Base-by-base conservation (phyloP, 2,329 filamentous ascomycete species). In the Diaporthe destruens region DNA sequence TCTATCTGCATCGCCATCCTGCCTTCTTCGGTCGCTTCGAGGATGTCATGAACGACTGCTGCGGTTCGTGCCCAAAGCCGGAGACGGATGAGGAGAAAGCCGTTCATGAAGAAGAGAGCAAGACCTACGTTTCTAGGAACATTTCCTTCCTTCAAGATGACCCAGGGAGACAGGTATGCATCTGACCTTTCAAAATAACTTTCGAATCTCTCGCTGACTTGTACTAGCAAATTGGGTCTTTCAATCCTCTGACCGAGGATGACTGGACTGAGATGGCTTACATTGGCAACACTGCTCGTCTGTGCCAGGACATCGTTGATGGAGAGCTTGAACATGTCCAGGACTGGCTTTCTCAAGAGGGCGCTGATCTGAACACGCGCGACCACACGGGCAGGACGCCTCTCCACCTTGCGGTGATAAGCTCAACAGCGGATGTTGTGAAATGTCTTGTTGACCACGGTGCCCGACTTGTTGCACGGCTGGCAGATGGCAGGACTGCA, bases 201-300 rank as follows among this genome's bases (percentile, higher is more conserved):
- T 16, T 12, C 4, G 69, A 36, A 42, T 12, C 6, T 5, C 2
- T 23, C 14, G 20, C 59, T 71, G 5, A 71, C 53, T 47, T 18
- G 6, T 12, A 56, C 23, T 73, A 79, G 78, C 84, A 88, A 80
- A 90, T 90, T 65, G 88, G 88, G 34, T 89, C 87, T 12, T 97
- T 97, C 83, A 92, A 96, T 77, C 94, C 94, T 0, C 86, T 96
- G 49, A 95, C 92, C 0, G 91, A 94, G 54, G 87, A 94, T 66
- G 94, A 96, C 78, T 97, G 94, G 93, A 96, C 94, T 0, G 93
- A 95, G 75, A 96, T 97, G 94, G 94, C 94, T 0, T 97, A 97
- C 76, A 87, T 97, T 47, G 93, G 94, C 14, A 93, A 95, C 76
- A 95, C 93, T 1, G 90, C 90, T 49, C 86, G 88, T 20, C 86